A percentile compares a stretch with the other conserved stretches of the same genome.
phyloP scores from a whole-genome alignment of 2,329 filamentous ascomycete genomes.

The Knufia petricola region DNA sequence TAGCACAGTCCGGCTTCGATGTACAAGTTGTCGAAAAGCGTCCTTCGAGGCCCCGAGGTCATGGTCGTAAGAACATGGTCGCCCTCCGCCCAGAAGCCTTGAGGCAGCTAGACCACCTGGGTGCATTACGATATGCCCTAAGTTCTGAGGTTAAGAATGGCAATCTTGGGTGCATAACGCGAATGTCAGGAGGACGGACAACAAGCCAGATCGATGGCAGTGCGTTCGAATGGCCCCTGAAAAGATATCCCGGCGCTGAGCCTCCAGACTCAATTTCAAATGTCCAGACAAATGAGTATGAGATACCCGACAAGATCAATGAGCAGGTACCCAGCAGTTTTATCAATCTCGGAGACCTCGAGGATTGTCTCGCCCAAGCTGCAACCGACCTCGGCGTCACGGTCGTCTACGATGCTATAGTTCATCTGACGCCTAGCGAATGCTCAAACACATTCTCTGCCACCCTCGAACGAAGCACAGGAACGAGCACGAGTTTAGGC shows the following conservation, averaged over 20 bases:
- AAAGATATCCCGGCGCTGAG: neutral
- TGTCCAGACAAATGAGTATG: neutral
- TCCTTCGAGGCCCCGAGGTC: neutral
- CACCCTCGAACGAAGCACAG: neutral
- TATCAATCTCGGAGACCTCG: conserved; percentile 1
- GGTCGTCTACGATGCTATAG: neutral
- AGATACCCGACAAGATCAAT: neutral
- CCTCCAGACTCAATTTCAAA: neutral
- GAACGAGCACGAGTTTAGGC: neutral
- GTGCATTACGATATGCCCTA: neutral
- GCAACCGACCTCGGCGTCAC: neutral
- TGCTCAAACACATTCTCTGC: neutral
- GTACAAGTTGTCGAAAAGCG: neutral
- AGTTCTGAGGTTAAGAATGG: neutral
- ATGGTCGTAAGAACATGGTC: neutral
- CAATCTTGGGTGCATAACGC: neutral
- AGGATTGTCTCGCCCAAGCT: neutral
- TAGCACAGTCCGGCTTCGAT: neutral
- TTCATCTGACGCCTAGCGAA: neutral
- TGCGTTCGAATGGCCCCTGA: neutral
- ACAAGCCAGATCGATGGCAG: neutral
- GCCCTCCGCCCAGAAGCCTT: neutral
- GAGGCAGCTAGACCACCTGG: neutral
- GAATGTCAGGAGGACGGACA: neutral
- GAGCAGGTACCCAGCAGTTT: neutral